Conservation (phyloP, 148 eudicot species). For the Mesembryanthemum crystallinum region DNA sequence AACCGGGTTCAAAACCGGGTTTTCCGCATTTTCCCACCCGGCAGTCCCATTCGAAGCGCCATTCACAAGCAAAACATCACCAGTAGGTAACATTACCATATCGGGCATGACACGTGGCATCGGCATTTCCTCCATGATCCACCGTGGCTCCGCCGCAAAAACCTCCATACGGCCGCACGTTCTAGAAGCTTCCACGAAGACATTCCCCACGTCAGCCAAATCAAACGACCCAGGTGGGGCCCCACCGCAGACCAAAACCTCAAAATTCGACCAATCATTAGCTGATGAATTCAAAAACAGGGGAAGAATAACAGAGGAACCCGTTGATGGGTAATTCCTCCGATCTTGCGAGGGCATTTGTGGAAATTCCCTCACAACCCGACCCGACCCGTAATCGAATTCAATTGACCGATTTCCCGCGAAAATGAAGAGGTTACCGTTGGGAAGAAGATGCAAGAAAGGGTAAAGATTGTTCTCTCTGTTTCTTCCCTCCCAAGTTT, state of each 20-base stretch:
- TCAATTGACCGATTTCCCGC: slow-evolving; percentile 65
- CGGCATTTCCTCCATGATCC: slow-evolving; percentile 74
- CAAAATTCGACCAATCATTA: slow-evolving; percentile 28
- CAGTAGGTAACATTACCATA: slow-evolving; percentile 64
- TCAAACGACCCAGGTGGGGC: slow-evolving; percentile 44
- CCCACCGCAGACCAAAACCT: slow-evolving; percentile 84
- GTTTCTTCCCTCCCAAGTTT: slow-evolving; percentile 53
- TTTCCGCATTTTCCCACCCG: slow-evolving; percentile 78
- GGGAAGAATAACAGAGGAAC: slow-evolving; percentile 73
- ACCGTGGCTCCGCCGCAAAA: slow-evolving; percentile 42
- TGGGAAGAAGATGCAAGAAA: slow-evolving; percentile 67
- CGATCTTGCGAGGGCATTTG: slow-evolving; percentile 52
- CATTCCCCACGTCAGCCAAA: slow-evolving; percentile 24
- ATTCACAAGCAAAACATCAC: slow-evolving; percentile 64
- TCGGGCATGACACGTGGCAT: slow-evolving; percentile 83
- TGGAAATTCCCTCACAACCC: slow-evolving; percentile 50
- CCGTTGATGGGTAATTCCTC: slow-evolving; percentile 70
- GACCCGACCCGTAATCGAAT: slow-evolving; percentile 37
- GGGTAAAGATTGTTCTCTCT: slow-evolving; percentile 92
- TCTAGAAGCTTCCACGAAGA: slow-evolving; percentile 43
- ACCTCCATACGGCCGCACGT: slow-evolving; percentile 54
- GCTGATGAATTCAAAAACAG: slow-evolving; percentile 12
- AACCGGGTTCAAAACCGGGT: slow-evolving; percentile 66
- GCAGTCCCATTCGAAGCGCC: slow-evolving; percentile 78
- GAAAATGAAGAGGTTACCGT: slow-evolving; percentile 65